phyloP scores from a whole-genome alignment of 352 stramenopile genomes.

The Blastocystis sp. region DNA sequence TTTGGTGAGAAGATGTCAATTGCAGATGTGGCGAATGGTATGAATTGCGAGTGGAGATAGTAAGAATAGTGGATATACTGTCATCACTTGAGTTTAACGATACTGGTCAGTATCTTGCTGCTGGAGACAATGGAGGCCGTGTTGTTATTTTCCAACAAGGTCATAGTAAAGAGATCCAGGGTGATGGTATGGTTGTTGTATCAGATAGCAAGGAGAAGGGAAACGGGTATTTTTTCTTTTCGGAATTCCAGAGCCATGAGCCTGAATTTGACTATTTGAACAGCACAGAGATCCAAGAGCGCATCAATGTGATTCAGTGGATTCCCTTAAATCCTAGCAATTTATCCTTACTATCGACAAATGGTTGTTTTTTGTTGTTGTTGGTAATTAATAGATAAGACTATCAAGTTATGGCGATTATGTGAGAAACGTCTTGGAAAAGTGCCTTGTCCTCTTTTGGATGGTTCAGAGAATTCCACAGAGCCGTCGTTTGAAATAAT shows the following conservation, averaged over 20 bases:
- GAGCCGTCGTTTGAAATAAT: not conserved
- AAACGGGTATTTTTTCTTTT: conserved; percentile 80
- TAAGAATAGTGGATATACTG: conserved; percentile 80
- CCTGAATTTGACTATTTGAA: conserved; percentile 95
- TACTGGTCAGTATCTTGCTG: conserved; percentile 81
- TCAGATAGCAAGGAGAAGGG: conserved; percentile 68
- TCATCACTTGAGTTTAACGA: conserved; percentile 85
- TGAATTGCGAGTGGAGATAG: not conserved
- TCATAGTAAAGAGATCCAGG: conserved; percentile 52
- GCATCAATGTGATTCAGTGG: conserved; percentile 93
- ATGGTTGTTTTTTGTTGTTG: conserved; percentile 68
- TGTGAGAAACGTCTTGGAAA: conserved; percentile 66
- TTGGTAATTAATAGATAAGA: conserved; percentile 76
- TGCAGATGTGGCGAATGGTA: conserved; percentile 64
- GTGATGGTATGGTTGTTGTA: conserved; percentile 64
- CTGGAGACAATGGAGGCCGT: conserved; percentile 83
- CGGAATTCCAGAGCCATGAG: conserved; percentile 84
- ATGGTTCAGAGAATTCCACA: not conserved
- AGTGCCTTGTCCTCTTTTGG: conserved; percentile 27
- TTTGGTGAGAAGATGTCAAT: conserved; percentile 66
- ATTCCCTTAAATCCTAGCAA: conserved; percentile 77
- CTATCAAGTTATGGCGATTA: conserved; percentile 90
- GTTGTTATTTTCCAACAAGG: conserved; percentile 77
- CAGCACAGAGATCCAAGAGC: conserved; percentile 90
- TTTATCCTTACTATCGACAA: conserved; percentile 85